phyloP scores from a whole-genome alignment of 306 rosid genomes.

The Nissolia schottii region DNA sequence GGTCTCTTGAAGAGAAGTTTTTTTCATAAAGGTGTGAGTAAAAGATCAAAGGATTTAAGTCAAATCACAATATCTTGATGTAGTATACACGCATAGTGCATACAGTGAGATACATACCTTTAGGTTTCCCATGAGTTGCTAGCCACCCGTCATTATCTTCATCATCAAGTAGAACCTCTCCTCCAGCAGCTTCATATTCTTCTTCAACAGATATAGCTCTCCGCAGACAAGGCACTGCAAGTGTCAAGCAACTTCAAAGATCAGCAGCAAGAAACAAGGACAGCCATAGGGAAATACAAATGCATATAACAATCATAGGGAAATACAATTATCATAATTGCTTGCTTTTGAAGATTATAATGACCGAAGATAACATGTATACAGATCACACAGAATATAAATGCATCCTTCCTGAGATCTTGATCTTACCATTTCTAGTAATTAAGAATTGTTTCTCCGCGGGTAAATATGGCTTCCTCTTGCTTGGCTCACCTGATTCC shows the following conservation, averaged over 20 bases:
- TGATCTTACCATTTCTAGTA: slow-evolving; percentile 76
- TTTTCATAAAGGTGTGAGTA: neutral
- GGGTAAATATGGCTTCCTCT: slow-evolving; percentile 89
- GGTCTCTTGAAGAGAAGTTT: slow-evolving; percentile 35
- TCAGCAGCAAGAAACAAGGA: slow-evolving; percentile 22
- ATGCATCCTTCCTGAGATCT: neutral
- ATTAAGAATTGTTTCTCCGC: slow-evolving; percentile 80
- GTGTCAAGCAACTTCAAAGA: slow-evolving; percentile 19
- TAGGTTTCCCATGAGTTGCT: slow-evolving; percentile 96
- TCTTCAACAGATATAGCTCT: slow-evolving; percentile 92
- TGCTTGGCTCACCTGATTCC: slow-evolving; percentile 93
- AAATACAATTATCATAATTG: neutral
- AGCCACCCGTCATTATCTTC: slow-evolving; percentile 97
- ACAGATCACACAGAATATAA: neutral
- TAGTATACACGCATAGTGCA: neutral
- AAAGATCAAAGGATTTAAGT: slow-evolving; percentile 12
- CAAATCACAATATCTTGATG: neutral
- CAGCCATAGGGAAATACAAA: no score
- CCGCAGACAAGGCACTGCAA: slow-evolving; percentile 84
- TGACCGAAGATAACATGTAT: neutral
- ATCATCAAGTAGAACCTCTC: slow-evolving; percentile 83
- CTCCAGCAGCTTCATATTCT: slow-evolving; percentile 97
- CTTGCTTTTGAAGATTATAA: neutral
- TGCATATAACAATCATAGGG: neutral
- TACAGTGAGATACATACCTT: slow-evolving; percentile 40